Conservation (phyloP, 73 alveolate genomes). For the Uronychia setigera region DNA sequence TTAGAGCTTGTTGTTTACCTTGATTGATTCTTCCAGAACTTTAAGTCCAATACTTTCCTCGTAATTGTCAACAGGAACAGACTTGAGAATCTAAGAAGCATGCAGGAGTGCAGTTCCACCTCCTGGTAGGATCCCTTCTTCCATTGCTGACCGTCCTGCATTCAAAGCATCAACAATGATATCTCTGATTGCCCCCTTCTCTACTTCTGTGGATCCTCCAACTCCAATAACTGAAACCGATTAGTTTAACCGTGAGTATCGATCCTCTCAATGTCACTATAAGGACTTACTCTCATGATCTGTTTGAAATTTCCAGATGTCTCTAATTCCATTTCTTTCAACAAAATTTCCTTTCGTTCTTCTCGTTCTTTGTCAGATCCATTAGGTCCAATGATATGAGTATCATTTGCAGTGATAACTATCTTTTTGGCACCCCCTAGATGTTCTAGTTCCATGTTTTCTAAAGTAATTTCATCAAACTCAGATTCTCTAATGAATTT, state of each 20-base stretch:
- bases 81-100: slow-evolving; percentile 70
- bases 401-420: slow-evolving; percentile 48
- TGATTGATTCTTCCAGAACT: slow-evolving; percentile 45
- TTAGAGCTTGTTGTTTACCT: neutral
- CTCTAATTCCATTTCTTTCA: slow-evolving; percentile 45
- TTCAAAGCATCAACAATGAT: slow-evolving; percentile 84
- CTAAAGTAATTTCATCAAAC: slow-evolving; percentile 27
- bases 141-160: slow-evolving; percentile 86
- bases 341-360: slow-evolving; percentile 54
- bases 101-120: slow-evolving; percentile 86
- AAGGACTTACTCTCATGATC: slow-evolving; percentile 24
- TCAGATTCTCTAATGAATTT: slow-evolving; percentile 52
- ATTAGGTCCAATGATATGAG: slow-evolving; percentile 75
- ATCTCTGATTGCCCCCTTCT: slow-evolving; percentile 83
- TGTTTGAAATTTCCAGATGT: slow-evolving; percentile 37
- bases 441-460: slow-evolving; percentile 41
- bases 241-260: slow-evolving; percentile 78
- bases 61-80: slow-evolving; percentile 37
- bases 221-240: slow-evolving; percentile 76
- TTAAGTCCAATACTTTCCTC: slow-evolving; percentile 64
- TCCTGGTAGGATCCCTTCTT: slow-evolving; percentile 86
- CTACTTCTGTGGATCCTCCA: slow-evolving; percentile 86
- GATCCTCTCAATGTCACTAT: slow-evolving; percentile 33
- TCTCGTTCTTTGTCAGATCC: slow-evolving; percentile 61
- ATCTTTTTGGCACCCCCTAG: slow-evolving; percentile 68